Evolutionary conservation across 2,329 filamentous ascomycete species (phyloP).

Genomic region (Trichoderma atrobrunneum): DNA sequence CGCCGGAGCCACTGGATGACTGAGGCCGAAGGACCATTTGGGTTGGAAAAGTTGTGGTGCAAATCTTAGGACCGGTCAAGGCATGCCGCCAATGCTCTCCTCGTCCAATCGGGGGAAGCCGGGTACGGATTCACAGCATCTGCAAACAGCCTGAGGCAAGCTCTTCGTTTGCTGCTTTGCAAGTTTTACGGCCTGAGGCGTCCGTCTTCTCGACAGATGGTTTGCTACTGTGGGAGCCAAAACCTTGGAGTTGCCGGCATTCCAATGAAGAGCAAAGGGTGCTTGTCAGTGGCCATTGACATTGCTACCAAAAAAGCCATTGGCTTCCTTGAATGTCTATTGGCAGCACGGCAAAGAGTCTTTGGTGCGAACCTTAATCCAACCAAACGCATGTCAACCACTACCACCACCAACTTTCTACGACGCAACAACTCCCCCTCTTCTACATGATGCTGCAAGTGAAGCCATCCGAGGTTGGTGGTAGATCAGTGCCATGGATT

Average conservation of each 20-base stretch:
- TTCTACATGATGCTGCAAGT: background rate
- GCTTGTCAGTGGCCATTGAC: slow-evolving; percentile 11
- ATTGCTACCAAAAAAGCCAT: slow-evolving; percentile 1
- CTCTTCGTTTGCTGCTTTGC: slow-evolving; percentile 26
- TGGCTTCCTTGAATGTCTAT: background rate
- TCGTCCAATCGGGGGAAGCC: slow-evolving; percentile 35
- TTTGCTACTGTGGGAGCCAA: background rate
- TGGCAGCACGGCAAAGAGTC: background rate
- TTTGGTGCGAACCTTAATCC: slow-evolving; percentile 13
- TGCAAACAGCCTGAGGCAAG: background rate
- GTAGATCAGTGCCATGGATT: background rate
- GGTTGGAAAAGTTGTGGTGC: slow-evolving; percentile 23
- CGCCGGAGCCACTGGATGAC: slow-evolving; percentile 21
- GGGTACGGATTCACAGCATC: slow-evolving; percentile 30
- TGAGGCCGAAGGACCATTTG: slow-evolving; percentile 13
- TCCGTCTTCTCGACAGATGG: background rate
- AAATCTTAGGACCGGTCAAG: slow-evolving; percentile 27
- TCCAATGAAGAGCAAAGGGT: slow-evolving; percentile 2
- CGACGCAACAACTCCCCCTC: background rate
- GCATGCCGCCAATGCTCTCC: slow-evolving; percentile 28
- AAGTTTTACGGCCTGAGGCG: slow-evolving; percentile 34
- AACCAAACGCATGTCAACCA: background rate
- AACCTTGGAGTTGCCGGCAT: background rate
- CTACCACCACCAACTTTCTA: background rate
- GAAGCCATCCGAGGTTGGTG: background rate